Evolutionary conservation across 306 rosid species (phyloP), one percentile per base, ranked within the genome.

Genomic region (Cicer chorassanicum): DNA sequence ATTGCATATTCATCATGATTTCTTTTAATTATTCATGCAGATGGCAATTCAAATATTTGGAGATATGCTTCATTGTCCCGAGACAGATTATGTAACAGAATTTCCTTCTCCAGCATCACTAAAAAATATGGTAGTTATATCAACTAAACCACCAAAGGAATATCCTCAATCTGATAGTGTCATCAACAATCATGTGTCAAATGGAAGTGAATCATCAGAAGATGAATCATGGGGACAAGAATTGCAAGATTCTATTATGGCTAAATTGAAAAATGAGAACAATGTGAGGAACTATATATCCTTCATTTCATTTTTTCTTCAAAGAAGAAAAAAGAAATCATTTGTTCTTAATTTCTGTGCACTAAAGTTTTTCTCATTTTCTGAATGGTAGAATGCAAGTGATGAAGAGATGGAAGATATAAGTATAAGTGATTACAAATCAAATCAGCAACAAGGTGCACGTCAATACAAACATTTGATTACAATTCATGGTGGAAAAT

Each of bases 81-180:
- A 77, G 36, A 72, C 57, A 74, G 89, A 79, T 36, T 56, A 57
- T 81, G 72, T 83, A 70, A 80, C 84, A 69, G 98, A 91, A 80
- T 89, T 93, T 71, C 96, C 93, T 8, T 88, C 98, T 24, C 97
- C 97, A 8, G 91, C 87, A 74, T 87, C 89, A 14, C 72, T 93
- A 69, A 89, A 84, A 84, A 57, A 80, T 50, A 76, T 78, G 53
- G 70, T 93, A 68, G 68, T 91, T 24, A 88, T 93, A 72, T 93
- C 98, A 39, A 91, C 98, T 42, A 93, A 91, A 80, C 93, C 97
- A 43, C 98, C 98, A 72, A 89, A 89, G 84, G 91, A 89, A 65
- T 57, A 40, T 76, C 81, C 13, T 10, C 78, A 41, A 61, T 66
- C 84, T 21, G 74, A 74, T 74, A 51, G 21, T 24, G 16, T 51